Conservation (phyloP, 148 eudicot species). For the Arctostaphylos glauca region DNA sequence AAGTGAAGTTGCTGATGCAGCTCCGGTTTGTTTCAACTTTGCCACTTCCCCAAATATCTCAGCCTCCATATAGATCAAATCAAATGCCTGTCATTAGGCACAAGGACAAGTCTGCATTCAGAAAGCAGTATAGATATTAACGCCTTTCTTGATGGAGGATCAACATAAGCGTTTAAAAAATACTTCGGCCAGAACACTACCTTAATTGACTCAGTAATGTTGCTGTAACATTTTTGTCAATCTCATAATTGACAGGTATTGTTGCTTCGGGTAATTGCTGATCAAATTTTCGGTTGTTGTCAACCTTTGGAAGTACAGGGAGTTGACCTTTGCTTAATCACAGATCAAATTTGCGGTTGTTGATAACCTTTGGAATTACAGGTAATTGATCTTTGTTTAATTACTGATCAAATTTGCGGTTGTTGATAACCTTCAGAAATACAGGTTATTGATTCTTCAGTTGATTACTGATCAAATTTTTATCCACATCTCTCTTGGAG, state of each 20-base stretch:
- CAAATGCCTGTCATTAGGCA: not conserved
- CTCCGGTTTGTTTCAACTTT: not conserved
- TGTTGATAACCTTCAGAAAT: not conserved
- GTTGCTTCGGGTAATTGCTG: not conserved
- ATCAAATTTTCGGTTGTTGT: not conserved
- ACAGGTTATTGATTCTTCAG: not conserved
- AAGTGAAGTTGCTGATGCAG: not conserved
- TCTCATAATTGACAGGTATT: constrained; percentile 9
- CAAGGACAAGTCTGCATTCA: constrained; percentile 16
- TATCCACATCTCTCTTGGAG: not conserved
- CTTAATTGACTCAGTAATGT: not conserved
- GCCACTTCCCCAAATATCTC: not conserved
- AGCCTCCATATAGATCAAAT: not conserved
- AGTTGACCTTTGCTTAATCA: not conserved
- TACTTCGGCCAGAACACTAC: not conserved
- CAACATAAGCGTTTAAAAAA: not conserved
- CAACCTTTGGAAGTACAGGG: not conserved
- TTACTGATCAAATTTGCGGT: not conserved
- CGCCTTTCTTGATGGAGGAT: not conserved
- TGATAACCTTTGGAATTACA: not conserved
- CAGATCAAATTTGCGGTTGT: not conserved
- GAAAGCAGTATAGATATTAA: not conserved
- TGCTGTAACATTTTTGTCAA: constrained; percentile 8
- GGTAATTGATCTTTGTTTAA: not conserved
- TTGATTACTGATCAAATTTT: too few species aligned